Base-by-base conservation (phyloP, 73 alveolate species). In the Blepharisma stoltei region DNA sequence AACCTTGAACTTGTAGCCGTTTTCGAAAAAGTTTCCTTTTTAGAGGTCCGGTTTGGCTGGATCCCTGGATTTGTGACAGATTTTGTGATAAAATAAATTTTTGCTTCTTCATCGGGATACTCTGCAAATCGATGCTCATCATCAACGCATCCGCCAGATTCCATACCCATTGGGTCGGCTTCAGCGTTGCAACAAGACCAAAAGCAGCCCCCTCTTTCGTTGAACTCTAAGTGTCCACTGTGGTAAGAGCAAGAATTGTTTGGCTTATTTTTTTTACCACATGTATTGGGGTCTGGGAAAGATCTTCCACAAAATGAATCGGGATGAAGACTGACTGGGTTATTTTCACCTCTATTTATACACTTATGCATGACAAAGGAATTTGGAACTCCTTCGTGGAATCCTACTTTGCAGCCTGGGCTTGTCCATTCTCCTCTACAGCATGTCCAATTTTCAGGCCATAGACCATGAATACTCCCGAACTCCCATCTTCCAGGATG, bases 391-490 rank as follows among this genome's bases (percentile, higher is more conserved):
- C 99, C 99, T 77, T 83, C 89, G 79, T 96, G 98, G 69, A 69
- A 83, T 14, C 97, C 97, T n/a, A 47, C 71, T 75, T 83, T 79
- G 71, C 99, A 96, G 21, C 98, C 98, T 45, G 90, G 92, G 6
- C 95, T 80, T 78, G 93, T 95, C 98, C 99, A 96, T 52, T 84
- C 88, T 79, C 91, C 92, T 76, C 98, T 87, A 82, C 99, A 96
- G 87, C 99, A 96, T 32, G 98, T 90, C 98, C 99, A 96, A 71
- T 97, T 88, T 86, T 96, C 99, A 20, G 99, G 99, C 98, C 99
- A 96, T 70, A 92, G 86, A 14, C 98, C 99, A 78, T 92, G 93
- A 77, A 87, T 90, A 52, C 97, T 88, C 20, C 99, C 98, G 79
- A 96, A 96, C 85, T 94, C 96, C 83, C 92, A 96, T 46, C 92